A percentile compares a stretch with the other conserved stretches of the same genome.
These are phyloP conservation scores for Strobilomyces confusus DNA, from an alignment of 768 basidiomycete species.

Conservation along the genomic window DNA sequence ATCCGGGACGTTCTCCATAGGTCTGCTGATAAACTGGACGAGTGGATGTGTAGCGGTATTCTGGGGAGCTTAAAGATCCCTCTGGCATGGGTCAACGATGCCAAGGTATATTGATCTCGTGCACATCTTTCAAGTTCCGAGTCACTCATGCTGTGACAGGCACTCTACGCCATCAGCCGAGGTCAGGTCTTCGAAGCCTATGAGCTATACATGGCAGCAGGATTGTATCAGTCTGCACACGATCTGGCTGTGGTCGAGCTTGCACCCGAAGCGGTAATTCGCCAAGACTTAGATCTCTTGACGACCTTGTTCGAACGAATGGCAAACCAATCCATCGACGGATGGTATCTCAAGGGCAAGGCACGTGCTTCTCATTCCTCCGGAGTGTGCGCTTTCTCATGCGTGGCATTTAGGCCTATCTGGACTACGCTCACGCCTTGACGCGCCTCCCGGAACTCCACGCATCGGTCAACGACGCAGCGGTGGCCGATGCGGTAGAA, in stretches of 20 bases:
- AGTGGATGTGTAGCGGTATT: constrained; percentile 69
- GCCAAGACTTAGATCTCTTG: constrained; percentile 53
- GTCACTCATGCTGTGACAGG: constrained; percentile 40
- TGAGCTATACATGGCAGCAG: constrained; percentile 68
- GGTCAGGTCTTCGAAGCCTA: constrained; percentile 72
- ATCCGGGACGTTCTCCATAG: constrained; percentile 78
- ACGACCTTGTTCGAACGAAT: constrained; percentile 67
- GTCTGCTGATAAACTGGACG: constrained; percentile 60
- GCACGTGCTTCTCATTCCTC: constrained; percentile 34
- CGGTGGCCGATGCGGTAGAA: constrained; percentile 43
- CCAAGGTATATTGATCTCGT: constrained; percentile 51
- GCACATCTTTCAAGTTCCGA: not conserved
- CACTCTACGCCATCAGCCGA: constrained; percentile 55
- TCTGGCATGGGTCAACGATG: constrained; percentile 82
- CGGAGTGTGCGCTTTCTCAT: constrained; percentile 3
- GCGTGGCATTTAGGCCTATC: constrained; percentile 44
- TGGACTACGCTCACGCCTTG: constrained; percentile 70
- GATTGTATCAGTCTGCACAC: constrained; percentile 71
- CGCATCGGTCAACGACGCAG: constrained; percentile 39
- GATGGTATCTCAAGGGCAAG: constrained; percentile 85
- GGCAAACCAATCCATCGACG: constrained; percentile 50
- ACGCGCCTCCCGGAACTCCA: constrained; percentile 55
- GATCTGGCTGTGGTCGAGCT: constrained; percentile 81
- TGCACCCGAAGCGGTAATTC: constrained; percentile 80
- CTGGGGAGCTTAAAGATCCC: constrained; percentile 80